Evolutionary conservation across 805 yeast genomes (phyloP), one percentile per base, ranked within the genome.

Genomic region (Barnettozyma botsteinii): DNA sequence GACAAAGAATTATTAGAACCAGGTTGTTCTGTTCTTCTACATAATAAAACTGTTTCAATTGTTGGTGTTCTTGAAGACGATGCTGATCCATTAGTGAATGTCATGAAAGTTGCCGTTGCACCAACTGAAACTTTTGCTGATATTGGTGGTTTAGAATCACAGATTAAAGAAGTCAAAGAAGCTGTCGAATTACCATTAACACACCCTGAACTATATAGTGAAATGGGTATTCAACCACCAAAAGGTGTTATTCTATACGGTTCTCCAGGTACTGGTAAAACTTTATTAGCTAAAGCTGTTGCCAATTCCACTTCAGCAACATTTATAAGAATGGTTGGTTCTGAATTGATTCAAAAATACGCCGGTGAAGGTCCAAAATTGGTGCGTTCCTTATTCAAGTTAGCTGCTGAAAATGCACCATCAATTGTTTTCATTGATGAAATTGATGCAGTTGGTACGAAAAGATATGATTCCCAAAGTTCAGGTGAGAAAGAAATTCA

Each of bases 21-120:
- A 1, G 97, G 98, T 8, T 91, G 97, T 65, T 85, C 96, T 17
- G 98, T 93, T 19, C 71, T 93, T 46, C 69, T 93, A 56, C 98
- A 93, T 62, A 96, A 93, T 66, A 93, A 93, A 67, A 82, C 96
- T 1, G 96, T 93, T 45, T 80, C 95, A 5, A 79, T 93, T 43
- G 95, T 93, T n/a, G 98, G 98, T 53, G 97, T 91, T n/a, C 66
- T 93, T 50, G 96, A 84, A 63, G 98, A 93, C 63, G 98, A 93
- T 55, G 84, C 97, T 1, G 98, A 93, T 64, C 98, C 98, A 31
- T 84, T 93, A 85, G 95, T 93, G 10, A 83, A 88, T 33, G 97
- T 89, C 19, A 91, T 93, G 98, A 93, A 91, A 67, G 77, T 93
- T 56, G 98, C 93, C 59, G 94, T 93, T 62, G 91, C 97, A 2